phyloP scores from a whole-genome alignment of 495 filamentous ascomycete genomes.

The Darksidea phi region DNA sequence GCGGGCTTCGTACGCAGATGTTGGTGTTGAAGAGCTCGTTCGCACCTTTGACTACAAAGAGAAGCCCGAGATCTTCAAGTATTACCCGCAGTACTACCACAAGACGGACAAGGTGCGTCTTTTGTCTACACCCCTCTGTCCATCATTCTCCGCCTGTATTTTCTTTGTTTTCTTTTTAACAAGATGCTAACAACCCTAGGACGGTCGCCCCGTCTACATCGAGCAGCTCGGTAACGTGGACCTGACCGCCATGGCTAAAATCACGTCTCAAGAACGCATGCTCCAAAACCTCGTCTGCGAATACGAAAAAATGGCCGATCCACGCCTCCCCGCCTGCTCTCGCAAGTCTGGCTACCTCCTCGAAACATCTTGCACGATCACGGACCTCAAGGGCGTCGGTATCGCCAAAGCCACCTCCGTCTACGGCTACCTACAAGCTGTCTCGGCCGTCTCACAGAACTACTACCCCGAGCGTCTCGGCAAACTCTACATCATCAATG shows the following conservation, averaged over 20 bases:
- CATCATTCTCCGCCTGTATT: neutral
- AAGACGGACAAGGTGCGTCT: conserved; percentile 87
- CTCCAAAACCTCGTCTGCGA: conserved; percentile 91
- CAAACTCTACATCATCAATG: conserved; percentile 93
- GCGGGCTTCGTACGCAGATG: conserved; percentile 70
- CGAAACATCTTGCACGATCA: conserved; percentile 95
- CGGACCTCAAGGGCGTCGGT: conserved; percentile 94
- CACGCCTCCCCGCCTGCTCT: conserved; percentile 90
- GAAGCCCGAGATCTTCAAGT: conserved; percentile 83
- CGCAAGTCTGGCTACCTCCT: conserved; percentile 85
- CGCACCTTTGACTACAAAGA: conserved; percentile 82
- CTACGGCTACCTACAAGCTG: conserved; percentile 66
- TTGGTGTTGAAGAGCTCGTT: conserved; percentile 74
- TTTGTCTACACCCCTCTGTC: neutral
- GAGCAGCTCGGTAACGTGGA: conserved; percentile 95
- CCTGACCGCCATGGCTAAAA: conserved; percentile 83
- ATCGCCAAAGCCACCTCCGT: conserved; percentile 75
- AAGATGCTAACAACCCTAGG: conserved; percentile 52
- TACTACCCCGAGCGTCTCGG: conserved; percentile 96
- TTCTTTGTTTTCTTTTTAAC: too few relatives aligned
- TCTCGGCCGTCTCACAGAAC: conserved; percentile 76
- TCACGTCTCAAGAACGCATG: conserved; percentile 92
- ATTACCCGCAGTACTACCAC: conserved; percentile 99
- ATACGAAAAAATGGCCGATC: conserved; percentile 93
- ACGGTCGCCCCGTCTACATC: conserved; percentile 95